Base-by-base conservation (phyloP, 495 filamentous ascomycete species). In the Darksidea phi region DNA sequence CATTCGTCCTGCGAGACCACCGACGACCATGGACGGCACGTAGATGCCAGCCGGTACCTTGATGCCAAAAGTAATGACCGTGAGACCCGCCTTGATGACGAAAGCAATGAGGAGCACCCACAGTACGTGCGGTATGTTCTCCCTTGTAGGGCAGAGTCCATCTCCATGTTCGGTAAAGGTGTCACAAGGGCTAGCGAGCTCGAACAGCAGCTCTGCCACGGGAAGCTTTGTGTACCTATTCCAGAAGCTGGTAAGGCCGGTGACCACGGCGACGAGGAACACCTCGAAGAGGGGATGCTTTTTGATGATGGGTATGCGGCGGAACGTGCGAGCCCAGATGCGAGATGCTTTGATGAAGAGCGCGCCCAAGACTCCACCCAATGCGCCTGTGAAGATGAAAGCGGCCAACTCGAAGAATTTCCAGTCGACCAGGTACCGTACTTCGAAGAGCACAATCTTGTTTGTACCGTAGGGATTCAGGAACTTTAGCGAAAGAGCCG, bases 21-120 rank as follows among this genome's bases (percentile, higher is more conserved):
- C 94, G 47, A 96, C 90, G 32, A 98, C 94, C 94, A 98, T 98
- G 65, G 90, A 95, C 3, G 94, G 94, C 0, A 98, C 92, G 66
- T 97, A 98, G 61, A 98, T 97, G 32, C 94, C 94, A 1, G 91
- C 90, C 10, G 94, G 94, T 1, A 97, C 86, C 74, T 98, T 98
- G 70, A 95, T 90, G 1, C 91, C 91, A 71, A 96, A 96, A 0
- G 91, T 95, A 57, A 95, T 84, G 42, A 85, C 85, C 0, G 94
- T 98, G 24, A 98, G 75, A 42, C 94, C 72, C 38, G 88, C 88
- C 73, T 97, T 97, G 74, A 97, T 86, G 18, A 96, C 76, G 69
- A 98, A 93, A 0, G 91, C 94, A 51, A 84, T 73, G 12, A 87
- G 74, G 1, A 98, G 79, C 51, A 84, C 85, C 43, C 78, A 64